Evolutionary conservation across 2,329 filamentous ascomycete genomes (phyloP).

Genomic region (Annulohypoxylon truncatum): DNA sequence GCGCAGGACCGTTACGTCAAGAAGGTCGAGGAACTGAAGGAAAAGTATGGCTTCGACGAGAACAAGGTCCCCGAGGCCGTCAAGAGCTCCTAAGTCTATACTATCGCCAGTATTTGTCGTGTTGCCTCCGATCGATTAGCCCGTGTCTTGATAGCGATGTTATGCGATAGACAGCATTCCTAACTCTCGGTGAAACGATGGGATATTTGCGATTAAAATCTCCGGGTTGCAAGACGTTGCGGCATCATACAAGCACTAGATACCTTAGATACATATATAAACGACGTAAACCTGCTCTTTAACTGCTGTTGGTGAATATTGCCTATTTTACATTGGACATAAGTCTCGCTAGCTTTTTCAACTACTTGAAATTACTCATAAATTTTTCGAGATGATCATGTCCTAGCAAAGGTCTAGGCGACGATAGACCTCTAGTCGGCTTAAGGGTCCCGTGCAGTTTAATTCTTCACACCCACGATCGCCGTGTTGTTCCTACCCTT

Average conservation of each 20-base stretch:
- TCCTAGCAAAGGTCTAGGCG: no score
- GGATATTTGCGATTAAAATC: slow-evolving; percentile 5
- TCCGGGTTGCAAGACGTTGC: slow-evolving; percentile 1
- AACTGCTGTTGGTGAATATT: not conserved
- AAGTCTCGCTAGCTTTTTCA: not conserved
- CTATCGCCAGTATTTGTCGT: not conserved
- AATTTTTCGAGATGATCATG: not conserved
- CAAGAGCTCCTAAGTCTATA: slow-evolving; percentile 25
- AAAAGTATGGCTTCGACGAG: slow-evolving; percentile 73
- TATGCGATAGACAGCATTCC: slow-evolving; percentile 6
- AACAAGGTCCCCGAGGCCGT: slow-evolving; percentile 72
- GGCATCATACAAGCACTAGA: slow-evolving; percentile 10
- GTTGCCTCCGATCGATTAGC: slow-evolving; percentile 8
- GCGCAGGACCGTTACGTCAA: slow-evolving; percentile 83
- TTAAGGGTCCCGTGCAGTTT: no score
- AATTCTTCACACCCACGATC: no score
- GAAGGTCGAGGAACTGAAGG: slow-evolving; percentile 78
- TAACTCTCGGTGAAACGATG: not conserved
- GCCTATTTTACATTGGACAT: not conserved
- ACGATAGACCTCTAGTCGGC: no score
- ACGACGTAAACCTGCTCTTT: slow-evolving; percentile 3
- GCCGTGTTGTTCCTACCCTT: not conserved
- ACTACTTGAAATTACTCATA: not conserved
- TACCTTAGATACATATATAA: slow-evolving; percentile 26
- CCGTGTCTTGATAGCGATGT: slow-evolving; percentile 9